Conservation (phyloP, 2,329 filamentous ascomycete species). For the Aspergillus neoniger region DNA sequence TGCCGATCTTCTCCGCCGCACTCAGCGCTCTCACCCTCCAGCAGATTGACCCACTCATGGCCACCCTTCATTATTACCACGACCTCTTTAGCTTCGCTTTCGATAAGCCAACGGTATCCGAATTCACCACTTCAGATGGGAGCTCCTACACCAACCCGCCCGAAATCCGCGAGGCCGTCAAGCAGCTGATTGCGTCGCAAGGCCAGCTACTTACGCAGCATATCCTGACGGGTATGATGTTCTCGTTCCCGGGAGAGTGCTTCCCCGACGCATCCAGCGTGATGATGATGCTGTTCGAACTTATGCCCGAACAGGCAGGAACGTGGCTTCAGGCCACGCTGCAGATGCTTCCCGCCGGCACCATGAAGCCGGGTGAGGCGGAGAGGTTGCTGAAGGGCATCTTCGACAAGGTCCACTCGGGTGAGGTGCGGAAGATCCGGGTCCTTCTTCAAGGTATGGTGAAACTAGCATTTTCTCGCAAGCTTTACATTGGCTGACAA, state of each 20-base stretch:
- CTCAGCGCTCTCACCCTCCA: conserved; percentile 84
- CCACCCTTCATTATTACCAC: conserved; percentile 87
- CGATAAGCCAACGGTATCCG: conserved; percentile 61
- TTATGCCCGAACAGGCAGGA: conserved; percentile 77
- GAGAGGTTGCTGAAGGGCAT: conserved; percentile 80
- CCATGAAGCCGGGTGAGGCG: conserved; percentile 76
- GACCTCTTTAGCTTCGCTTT: conserved; percentile 89
- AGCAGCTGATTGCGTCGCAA: conserved; percentile 67
- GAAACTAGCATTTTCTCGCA: neutral
- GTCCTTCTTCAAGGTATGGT: conserved; percentile 68
- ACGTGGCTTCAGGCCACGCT: conserved; percentile 83
- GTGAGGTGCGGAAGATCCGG: conserved; percentile 76
- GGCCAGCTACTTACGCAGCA: conserved; percentile 82
- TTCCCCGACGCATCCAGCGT: conserved; percentile 93
- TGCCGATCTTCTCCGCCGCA: conserved; percentile 82
- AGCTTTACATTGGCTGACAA: conserved; percentile 10
- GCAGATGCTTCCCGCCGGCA: conserved; percentile 77
- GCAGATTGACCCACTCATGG: conserved; percentile 86
- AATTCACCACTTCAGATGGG: conserved; percentile 64
- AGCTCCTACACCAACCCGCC: conserved; percentile 62
- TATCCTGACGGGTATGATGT: conserved; percentile 97
- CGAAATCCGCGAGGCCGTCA: conserved; percentile 72
- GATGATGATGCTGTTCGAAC: conserved; percentile 83
- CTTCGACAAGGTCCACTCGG: conserved; percentile 69
- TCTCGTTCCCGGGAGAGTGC: conserved; percentile 93